Percentiles rank a stretch among this genome's conserved stretches.
Conservation (phyloP, 148 eudicot genomes). For the Diospyros kaki region DNA sequence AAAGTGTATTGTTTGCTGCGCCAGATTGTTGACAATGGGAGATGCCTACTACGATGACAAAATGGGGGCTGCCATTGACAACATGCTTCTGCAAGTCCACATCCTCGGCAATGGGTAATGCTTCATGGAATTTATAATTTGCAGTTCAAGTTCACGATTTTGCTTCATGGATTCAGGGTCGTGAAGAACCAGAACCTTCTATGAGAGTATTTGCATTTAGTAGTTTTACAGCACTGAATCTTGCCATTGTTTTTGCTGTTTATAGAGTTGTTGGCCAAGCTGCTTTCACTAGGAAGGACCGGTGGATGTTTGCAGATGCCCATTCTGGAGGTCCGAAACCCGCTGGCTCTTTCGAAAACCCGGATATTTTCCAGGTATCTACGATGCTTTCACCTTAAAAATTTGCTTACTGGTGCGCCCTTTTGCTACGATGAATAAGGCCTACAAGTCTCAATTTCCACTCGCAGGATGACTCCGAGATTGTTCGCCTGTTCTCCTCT, state of each 20-base stretch:
- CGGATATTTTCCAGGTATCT: slow-evolving; percentile 32
- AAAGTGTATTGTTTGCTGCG: not conserved
- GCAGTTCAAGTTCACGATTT: not conserved
- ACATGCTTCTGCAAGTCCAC: slow-evolving; percentile 63
- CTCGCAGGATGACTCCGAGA: slow-evolving; percentile 54
- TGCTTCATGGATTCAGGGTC: not conserved
- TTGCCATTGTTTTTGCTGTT: slow-evolving; percentile 7
- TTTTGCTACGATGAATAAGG: not conserved
- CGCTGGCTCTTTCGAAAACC: slow-evolving; percentile 17
- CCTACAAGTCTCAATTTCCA: not conserved
- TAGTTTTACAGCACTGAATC: slow-evolving; percentile 7
- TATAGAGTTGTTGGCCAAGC: slow-evolving; percentile 67
- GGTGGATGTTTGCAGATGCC: slow-evolving; percentile 54
- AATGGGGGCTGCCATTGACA: slow-evolving; percentile 37
- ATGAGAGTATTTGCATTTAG: not conserved
- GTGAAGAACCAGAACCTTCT: not conserved
- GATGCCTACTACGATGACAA: slow-evolving; percentile 61
- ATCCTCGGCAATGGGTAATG: slow-evolving; percentile 81
- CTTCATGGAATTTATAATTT: not conserved
- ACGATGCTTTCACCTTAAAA: not conserved
- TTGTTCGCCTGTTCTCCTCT: slow-evolving; percentile 39
- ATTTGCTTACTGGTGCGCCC: not conserved
- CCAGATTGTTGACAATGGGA: slow-evolving; percentile 64
- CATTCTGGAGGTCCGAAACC: slow-evolving; percentile 15
- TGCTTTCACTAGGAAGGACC: slow-evolving; percentile 55